Conservation (phyloP, 2,329 filamentous ascomycete genomes). For the Penicillium sp. region DNA sequence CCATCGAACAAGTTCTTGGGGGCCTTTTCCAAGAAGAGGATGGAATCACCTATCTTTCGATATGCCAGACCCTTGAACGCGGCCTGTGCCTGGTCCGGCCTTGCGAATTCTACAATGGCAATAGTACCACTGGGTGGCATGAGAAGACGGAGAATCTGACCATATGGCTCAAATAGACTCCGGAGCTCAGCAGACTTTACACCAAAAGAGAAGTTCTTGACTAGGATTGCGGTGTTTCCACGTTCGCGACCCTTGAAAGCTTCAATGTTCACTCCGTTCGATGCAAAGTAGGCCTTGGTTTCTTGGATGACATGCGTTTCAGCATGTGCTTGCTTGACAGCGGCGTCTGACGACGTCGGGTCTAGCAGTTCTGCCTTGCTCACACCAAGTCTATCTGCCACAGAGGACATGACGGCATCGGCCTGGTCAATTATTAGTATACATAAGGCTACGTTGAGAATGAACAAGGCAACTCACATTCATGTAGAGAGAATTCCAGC, state of each 20-base stretch:
- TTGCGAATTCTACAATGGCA: slow-evolving; percentile 86
- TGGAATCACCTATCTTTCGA: slow-evolving; percentile 84
- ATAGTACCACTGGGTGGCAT: slow-evolving; percentile 94
- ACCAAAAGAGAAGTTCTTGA: slow-evolving; percentile 92
- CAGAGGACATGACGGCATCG: slow-evolving; percentile 88
- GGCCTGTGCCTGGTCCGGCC: slow-evolving; percentile 75
- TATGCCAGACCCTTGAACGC: slow-evolving; percentile 88
- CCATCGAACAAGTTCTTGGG: slow-evolving; percentile 75
- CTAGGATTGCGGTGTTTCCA: slow-evolving; percentile 83
- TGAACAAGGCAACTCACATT: slow-evolving; percentile 60
- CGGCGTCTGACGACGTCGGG: slow-evolving; percentile 92
- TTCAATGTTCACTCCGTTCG: slow-evolving; percentile 87
- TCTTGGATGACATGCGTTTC: slow-evolving; percentile 97
- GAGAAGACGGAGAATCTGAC: slow-evolving; percentile 76
- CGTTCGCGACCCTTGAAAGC: slow-evolving; percentile 84
- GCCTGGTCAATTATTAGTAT: slow-evolving; percentile 43
- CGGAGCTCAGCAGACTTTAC: slow-evolving; percentile 78
- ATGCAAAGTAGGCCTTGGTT: slow-evolving; percentile 86
- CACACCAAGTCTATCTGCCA: slow-evolving; percentile 83
- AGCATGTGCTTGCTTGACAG: slow-evolving; percentile 93
- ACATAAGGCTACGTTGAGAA: not conserved
- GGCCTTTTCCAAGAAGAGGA: slow-evolving; percentile 91
- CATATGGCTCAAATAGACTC: slow-evolving; percentile 82
- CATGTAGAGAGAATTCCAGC: slow-evolving; percentile 99
- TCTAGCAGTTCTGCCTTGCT: slow-evolving; percentile 91